Percentiles rank a stretch among this genome's conserved stretches.
These are phyloP conservation scores for Cordyceps fumosorosea DNA, from an alignment of 2,329 filamentous ascomycete genomes.

Conservation along the genomic window DNA sequence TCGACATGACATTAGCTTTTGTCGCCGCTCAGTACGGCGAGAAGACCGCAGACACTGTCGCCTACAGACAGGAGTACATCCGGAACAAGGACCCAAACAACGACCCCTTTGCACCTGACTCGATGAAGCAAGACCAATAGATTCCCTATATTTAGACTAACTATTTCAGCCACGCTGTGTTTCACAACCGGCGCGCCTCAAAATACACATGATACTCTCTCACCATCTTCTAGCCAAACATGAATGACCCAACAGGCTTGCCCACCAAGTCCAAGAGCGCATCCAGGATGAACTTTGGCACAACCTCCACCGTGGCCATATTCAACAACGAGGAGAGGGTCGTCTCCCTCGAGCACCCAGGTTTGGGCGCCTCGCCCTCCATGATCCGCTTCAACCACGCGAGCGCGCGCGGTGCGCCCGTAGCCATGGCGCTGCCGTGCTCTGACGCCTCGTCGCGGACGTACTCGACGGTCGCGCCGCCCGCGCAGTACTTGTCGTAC, in stretches of 20 bases:
- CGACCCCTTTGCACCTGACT: conserved; percentile 46
- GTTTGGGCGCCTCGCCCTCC: conserved; percentile 2
- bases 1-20: conserved; percentile 32
- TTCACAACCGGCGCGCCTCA: background rate
- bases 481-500: conserved; percentile 33
- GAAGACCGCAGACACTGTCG: conserved; percentile 40
- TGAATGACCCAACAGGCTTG: background rate
- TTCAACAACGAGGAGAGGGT: background rate
- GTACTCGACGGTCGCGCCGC: conserved; percentile 35
- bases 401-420: conserved; percentile 15
- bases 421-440: conserved; percentile 22
- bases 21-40: conserved; percentile 36
- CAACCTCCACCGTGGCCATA: background rate
- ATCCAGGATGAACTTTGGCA: conserved; percentile 1
- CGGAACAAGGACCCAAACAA: conserved; percentile 41
- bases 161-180: too few relatives aligned
- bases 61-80: conserved; percentile 51
- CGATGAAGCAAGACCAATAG: background rate
- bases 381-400: conserved; percentile 15
- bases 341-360: conserved; percentile 5
- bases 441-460: conserved; percentile 35
- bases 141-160: background rate
- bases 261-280: conserved; percentile 6
- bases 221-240: background rate
- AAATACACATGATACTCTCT: background rate